Evolutionary conservation across 176 grass and related monocot species (phyloP).

Genomic region (Eragrostis curvula): DNA sequence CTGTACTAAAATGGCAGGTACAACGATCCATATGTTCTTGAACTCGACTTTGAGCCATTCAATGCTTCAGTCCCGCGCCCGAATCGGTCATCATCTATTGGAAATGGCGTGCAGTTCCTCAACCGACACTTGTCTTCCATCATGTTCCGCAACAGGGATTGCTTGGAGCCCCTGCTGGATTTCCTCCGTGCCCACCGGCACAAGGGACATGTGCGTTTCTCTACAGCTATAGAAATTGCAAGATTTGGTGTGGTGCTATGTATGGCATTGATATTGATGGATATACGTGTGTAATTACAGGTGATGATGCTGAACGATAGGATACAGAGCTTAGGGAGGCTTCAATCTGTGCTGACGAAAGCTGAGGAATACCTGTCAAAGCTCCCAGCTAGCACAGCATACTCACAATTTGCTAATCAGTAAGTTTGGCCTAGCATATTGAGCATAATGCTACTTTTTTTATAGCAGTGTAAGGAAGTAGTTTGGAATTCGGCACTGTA

Average conservation of each 20-base stretch:
- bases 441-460: background rate
- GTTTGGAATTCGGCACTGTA: background rate
- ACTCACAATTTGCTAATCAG: conserved; percentile 72
- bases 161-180: conserved; percentile 82
- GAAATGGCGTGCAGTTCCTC: conserved; percentile 96
- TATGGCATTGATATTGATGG: conserved; percentile 24
- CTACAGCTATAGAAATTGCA: background rate
- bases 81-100: conserved; percentile 82
- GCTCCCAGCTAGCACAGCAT: conserved; percentile 74
- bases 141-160: conserved; percentile 96
- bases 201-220: conserved; percentile 83
- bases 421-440: conserved; percentile 46
- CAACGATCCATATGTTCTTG: conserved; percentile 62
- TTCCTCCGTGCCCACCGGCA: conserved; percentile 87
- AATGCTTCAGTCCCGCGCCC: conserved; percentile 82
- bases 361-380: conserved; percentile 84
- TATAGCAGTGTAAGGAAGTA: background rate
- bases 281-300: conserved; percentile 42
- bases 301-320: conserved; percentile 98
- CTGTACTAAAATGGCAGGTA: conserved; percentile 32
- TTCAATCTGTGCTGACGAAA: conserved; percentile 88
- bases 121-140: conserved; percentile 91
- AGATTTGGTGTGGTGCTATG: background rate
- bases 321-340: conserved; percentile 74
- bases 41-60: conserved; percentile 97